Base-by-base conservation (phyloP, 495 filamentous ascomycete species). In the Xylaria scruposa region DNA sequence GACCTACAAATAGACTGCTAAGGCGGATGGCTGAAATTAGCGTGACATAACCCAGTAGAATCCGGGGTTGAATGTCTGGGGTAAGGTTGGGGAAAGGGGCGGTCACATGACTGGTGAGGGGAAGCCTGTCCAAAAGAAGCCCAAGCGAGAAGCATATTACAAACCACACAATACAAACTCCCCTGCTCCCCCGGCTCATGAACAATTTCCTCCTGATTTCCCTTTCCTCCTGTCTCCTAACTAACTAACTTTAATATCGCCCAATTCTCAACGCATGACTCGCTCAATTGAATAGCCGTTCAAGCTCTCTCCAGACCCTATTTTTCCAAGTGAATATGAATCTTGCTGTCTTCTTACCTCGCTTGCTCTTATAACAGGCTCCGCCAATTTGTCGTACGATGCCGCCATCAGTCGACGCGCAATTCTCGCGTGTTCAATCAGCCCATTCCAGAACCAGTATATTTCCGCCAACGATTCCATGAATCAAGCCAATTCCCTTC, bases 81-180 rank as follows among this genome's bases (percentile, higher is more conserved):
- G 69, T 71, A 71, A 65, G 38, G 24, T 71, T 71, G 69, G 69
- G 69, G 69, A 54, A 71, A 47, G 17, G 47, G 38, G 21, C 5
- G 17, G 31, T 64, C 60, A 71, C 60, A 47, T 65, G 69, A 65
- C 60, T 12, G 12, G 12, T 56, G 66, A 68, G 66, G 66, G 36
- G 66, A 51, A 63, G 46, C 38, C 68, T 63, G 63, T 15, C 26
- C 19, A 9, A 44, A 33, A 5, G 38, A 47, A 6, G 36, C 40
- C 62, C 63, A 67, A 67, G 44, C 42, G 63, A 66, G 61, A 47
- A 29, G 60, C 60, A 49, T 44, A 42, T 62, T 62, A 62, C 60
- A 62, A 62, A 62, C 21, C 60, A 62, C 15, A 47, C 60, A 62
- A 38, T 26, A 62, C 38, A 44, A 38, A 62, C 13, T 19, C 49